Evolutionary conservation across 2,329 filamentous ascomycete species (phyloP).

Genomic region (Penicillium sp.): DNA sequence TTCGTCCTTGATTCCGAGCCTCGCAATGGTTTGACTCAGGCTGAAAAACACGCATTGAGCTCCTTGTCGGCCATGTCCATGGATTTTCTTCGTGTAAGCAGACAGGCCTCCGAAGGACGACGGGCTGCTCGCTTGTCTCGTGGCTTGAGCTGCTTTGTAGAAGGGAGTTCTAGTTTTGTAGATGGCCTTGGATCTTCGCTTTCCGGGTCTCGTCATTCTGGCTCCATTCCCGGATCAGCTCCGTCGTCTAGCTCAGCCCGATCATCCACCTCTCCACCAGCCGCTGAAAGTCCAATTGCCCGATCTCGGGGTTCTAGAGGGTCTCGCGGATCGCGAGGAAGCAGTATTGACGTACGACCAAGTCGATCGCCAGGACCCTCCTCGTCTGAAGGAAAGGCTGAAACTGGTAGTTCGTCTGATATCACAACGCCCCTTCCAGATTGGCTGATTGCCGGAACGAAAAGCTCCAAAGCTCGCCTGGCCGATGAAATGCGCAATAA

Average conservation of each 20-base stretch:
- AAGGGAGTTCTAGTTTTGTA: slow-evolving; percentile 45
- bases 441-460: slow-evolving; percentile 25
- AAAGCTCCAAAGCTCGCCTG: slow-evolving; percentile 22
- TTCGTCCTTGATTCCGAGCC: slow-evolving; percentile 58
- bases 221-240: slow-evolving; percentile 20
- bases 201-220: slow-evolving; percentile 12
- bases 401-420: slow-evolving; percentile 25
- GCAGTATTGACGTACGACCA: slow-evolving; percentile 9
- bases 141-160: slow-evolving; percentile 53
- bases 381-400: slow-evolving; percentile 24
- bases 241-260: slow-evolving; percentile 20
- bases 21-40: slow-evolving; percentile 42
- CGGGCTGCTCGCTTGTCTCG: slow-evolving; percentile 52
- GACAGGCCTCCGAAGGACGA: slow-evolving; percentile 51
- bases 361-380: slow-evolving; percentile 26
- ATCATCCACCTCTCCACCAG: slow-evolving; percentile 5
- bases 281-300: neutral
- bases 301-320: slow-evolving; percentile 8
- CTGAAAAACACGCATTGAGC: slow-evolving; percentile 49
- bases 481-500: slow-evolving; percentile 35
- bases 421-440: slow-evolving; percentile 28
- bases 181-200: slow-evolving; percentile 21
- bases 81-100: slow-evolving; percentile 57
- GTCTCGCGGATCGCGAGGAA: slow-evolving; percentile 14
- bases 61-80: slow-evolving; percentile 56